A percentile compares a stretch with the other conserved stretches of the same genome.
Conservation (phyloP, 148 eudicot species). For the Cornus kousa region DNA sequence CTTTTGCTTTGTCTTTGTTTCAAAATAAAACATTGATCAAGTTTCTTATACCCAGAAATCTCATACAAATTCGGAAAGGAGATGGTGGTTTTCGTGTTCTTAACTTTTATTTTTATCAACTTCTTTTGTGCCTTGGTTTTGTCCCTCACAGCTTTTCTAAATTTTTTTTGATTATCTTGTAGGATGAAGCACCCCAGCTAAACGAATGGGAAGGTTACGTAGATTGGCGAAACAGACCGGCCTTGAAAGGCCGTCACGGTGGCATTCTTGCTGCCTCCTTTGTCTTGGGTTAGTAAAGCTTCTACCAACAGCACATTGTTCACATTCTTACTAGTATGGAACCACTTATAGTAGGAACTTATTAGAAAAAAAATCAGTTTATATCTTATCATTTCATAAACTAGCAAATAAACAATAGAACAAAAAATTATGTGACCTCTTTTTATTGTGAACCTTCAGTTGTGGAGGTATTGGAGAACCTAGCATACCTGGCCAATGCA, state of each 20-base stretch:
- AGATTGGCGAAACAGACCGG: slow-evolving; percentile 64
- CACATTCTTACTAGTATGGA: not conserved
- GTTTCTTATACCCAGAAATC: not conserved
- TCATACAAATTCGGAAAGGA: slow-evolving; percentile 3
- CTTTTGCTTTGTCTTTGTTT: slow-evolving; percentile 7
- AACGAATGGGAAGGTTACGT: slow-evolving; percentile 60
- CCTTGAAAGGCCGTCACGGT: slow-evolving; percentile 65
- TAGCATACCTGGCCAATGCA: slow-evolving; percentile 84
- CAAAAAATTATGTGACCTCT: not conserved
- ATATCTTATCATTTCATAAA: not conserved
- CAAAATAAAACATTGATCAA: slow-evolving; percentile 9
- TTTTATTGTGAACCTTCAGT: slow-evolving; percentile 21
- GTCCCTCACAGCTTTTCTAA: not conserved
- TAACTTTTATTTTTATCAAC: not conserved
- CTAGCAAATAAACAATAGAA: not conserved
- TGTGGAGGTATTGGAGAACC: slow-evolving; percentile 84
- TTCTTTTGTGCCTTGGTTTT: not conserved
- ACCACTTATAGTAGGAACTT: not conserved
- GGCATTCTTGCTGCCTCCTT: slow-evolving; percentile 66
- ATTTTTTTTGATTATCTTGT: not conserved
- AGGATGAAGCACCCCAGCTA: slow-evolving; percentile 41
- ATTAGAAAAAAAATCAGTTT: not conserved
- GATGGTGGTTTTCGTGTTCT: slow-evolving; percentile 32
- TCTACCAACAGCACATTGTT: not conserved
- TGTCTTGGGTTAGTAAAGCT: slow-evolving; percentile 49